These are phyloP conservation scores for Cucumis melo DNA, from an alignment of 306 rosid genomes.

Conservation along the genomic window DNA sequence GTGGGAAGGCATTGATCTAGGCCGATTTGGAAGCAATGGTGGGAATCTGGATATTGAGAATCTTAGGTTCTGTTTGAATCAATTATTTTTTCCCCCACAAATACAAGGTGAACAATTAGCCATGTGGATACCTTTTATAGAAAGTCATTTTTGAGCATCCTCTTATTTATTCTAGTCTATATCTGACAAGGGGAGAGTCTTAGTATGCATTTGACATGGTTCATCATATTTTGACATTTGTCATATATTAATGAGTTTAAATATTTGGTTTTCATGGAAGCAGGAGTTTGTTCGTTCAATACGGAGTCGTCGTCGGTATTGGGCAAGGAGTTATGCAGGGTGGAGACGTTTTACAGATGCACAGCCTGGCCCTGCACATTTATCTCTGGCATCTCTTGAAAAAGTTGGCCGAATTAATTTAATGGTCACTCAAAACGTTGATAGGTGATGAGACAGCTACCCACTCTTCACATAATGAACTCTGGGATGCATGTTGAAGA, in stretches of 20 bases:
- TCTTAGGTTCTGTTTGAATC: neutral
- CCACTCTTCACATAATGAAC: conserved; percentile 9
- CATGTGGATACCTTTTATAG: neutral
- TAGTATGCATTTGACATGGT: neutral
- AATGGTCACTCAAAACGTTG: conserved; percentile 87
- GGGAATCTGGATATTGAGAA: neutral
- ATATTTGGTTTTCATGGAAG: conserved; percentile 16
- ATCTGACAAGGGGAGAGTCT: neutral
- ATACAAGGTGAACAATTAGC: neutral
- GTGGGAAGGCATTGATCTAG: too few relatives aligned
- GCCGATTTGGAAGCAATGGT: neutral
- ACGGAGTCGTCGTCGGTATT: conserved; percentile 67
- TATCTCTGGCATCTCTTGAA: conserved; percentile 59
- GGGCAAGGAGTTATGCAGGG: conserved; percentile 97
- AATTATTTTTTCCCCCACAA: neutral
- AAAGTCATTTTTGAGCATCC: neutral
- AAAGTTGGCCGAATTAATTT: conserved; percentile 54
- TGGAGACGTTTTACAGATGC: conserved; percentile 74
- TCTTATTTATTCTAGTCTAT: neutral
- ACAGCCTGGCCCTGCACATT: conserved; percentile 65
- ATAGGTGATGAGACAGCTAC: conserved; percentile 34
- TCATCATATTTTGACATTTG: conserved; percentile 3
- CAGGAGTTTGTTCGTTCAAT: conserved; percentile 68
- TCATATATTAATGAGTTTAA: conserved; percentile 8
- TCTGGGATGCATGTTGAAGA: conserved; percentile 6